Conservation (phyloP, 2,329 filamentous ascomycete species). For the Nannizziopsis barbatae region DNA sequence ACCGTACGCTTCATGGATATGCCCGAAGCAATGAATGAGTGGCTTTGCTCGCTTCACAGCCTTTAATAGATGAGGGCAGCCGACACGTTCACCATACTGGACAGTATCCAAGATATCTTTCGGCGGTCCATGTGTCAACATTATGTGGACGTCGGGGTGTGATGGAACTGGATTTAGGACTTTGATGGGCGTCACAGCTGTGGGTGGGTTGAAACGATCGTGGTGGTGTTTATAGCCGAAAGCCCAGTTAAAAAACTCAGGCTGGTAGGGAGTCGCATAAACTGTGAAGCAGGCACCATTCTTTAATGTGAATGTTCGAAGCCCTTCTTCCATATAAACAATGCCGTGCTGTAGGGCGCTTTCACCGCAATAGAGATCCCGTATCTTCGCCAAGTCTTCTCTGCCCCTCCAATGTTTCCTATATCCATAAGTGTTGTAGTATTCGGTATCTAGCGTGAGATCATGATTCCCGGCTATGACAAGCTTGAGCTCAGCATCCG, state of each 20-base stretch:
- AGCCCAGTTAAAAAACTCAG: slow-evolving; percentile 46
- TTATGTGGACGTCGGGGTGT: slow-evolving; percentile 33
- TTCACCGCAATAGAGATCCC: slow-evolving; percentile 39
- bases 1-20: slow-evolving; percentile 39
- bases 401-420: slow-evolving; percentile 16
- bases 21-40: slow-evolving; percentile 33
- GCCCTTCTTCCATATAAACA: slow-evolving; percentile 42
- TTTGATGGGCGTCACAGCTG: slow-evolving; percentile 39
- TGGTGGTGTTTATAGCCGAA: slow-evolving; percentile 43
- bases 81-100: slow-evolving; percentile 21
- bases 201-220: slow-evolving; percentile 45
- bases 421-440: slow-evolving; percentile 30
- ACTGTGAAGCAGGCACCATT: slow-evolving; percentile 43
- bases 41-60: slow-evolving; percentile 24
- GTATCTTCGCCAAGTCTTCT: slow-evolving; percentile 25
- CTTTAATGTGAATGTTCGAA: slow-evolving; percentile 35
- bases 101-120: slow-evolving; percentile 41
- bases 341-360: slow-evolving; percentile 39
- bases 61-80: slow-evolving; percentile 24
- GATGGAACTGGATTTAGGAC: slow-evolving; percentile 16
- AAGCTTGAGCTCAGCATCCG: slow-evolving; percentile 44
- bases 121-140: slow-evolving; percentile 48
- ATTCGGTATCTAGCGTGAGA: slow-evolving; percentile 35
- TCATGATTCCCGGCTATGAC: slow-evolving; percentile 49
- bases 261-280: slow-evolving; percentile 45